Evolutionary conservation across 2,329 filamentous ascomycete genomes (phyloP).

Genomic region (Colletotrichum scovillei): DNA sequence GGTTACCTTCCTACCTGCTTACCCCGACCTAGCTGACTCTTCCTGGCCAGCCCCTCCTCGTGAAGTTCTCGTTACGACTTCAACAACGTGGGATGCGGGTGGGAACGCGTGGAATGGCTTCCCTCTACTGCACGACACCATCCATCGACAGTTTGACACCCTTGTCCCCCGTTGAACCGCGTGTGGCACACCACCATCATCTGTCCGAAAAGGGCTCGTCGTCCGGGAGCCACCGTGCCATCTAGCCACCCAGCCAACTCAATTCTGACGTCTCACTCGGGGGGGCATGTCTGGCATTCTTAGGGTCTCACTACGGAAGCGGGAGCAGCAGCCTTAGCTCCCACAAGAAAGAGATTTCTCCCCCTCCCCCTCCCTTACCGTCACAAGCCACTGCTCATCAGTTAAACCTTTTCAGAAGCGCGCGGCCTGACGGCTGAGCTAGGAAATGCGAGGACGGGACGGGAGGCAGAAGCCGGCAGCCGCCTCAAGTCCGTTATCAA

Average conservation of each 20-base stretch:
- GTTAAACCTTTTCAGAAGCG: neutral
- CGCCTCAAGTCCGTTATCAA: neutral
- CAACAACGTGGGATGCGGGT: neutral
- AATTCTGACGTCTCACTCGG: slow-evolving; percentile 19
- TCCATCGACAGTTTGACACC: neutral
- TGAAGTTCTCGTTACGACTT: slow-evolving; percentile 1
- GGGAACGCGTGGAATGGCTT: neutral
- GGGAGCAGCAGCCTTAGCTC: slow-evolving; percentile 6
- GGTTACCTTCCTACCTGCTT: neutral
- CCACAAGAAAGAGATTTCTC: neutral
- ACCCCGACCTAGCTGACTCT: neutral
- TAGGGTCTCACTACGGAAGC: neutral
- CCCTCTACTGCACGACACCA: slow-evolving; percentile 2
- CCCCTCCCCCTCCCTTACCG: neutral
- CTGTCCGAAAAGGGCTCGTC: slow-evolving; percentile 20
- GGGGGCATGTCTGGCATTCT: neutral
- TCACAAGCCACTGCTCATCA: neutral
- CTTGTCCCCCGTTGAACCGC: slow-evolving; percentile 4
- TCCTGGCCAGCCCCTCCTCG: slow-evolving; percentile 4
- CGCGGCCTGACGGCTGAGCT: neutral
- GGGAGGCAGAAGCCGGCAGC: neutral
- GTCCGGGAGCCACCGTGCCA: slow-evolving; percentile 8
- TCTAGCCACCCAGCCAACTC: slow-evolving; percentile 12
- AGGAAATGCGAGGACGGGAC: neutral
- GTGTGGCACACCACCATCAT: slow-evolving; percentile 20